A percentile compares a stretch with the other conserved stretches of the same genome.
Evolutionary conservation across 768 basidiomycete species (phyloP).

Genomic region (Pulveroboletus sp.): DNA sequence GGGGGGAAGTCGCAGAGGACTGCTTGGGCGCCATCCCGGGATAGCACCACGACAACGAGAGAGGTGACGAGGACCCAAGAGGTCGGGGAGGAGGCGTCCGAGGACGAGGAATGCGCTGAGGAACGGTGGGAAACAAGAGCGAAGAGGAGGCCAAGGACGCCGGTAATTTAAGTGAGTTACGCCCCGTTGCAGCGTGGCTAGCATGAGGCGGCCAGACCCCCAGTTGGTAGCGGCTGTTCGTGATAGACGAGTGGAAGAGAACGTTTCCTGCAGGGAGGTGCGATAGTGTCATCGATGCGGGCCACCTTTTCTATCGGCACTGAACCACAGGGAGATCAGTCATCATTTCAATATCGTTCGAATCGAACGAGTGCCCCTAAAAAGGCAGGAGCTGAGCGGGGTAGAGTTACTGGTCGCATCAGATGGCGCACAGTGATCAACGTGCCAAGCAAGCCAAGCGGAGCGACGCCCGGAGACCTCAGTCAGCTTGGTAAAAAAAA

Average conservation of each 20-base stretch:
- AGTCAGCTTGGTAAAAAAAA: neutral
- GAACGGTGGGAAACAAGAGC: slow-evolving; percentile 23
- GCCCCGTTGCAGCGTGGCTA: slow-evolving; percentile 32
- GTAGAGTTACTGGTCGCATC: neutral
- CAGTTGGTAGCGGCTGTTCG: slow-evolving; percentile 27
- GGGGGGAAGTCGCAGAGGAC: slow-evolving; percentile 38
- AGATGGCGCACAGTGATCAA: slow-evolving; percentile 2
- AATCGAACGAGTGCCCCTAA: slow-evolving; percentile 20
- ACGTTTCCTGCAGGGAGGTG: slow-evolving; percentile 25
- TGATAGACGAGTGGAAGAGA: slow-evolving; percentile 31
- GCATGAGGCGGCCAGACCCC: slow-evolving; percentile 34
- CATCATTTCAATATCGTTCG: slow-evolving; percentile 31
- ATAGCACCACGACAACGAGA: slow-evolving; percentile 13
- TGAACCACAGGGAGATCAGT: slow-evolving; percentile 22
- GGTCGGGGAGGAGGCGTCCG: slow-evolving; percentile 23
- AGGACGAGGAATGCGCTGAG: slow-evolving; percentile 17
- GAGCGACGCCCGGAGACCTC: neutral
- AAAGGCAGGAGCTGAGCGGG: slow-evolving; percentile 18
- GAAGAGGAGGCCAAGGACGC: slow-evolving; percentile 19
- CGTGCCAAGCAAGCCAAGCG: slow-evolving; percentile 7
- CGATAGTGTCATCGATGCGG: slow-evolving; percentile 23
- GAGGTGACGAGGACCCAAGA: slow-evolving; percentile 15
- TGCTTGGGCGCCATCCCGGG: slow-evolving; percentile 31
- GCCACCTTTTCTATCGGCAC: slow-evolving; percentile 29
- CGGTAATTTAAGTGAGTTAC: slow-evolving; percentile 31